phyloP scores from a whole-genome alignment of 768 basidiomycete species.

The Termitomyces eurrhizus region DNA sequence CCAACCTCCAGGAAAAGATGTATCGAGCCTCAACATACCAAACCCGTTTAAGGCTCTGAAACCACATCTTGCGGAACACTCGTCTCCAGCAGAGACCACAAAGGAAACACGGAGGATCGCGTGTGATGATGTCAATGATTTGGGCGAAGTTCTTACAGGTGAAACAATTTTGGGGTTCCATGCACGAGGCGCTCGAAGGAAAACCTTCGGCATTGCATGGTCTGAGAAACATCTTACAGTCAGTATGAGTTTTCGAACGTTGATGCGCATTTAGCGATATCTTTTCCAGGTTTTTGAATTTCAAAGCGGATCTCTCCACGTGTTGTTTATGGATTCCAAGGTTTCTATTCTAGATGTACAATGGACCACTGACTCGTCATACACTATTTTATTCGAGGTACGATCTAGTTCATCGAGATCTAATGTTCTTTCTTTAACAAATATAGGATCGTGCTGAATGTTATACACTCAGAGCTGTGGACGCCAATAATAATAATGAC shows the following conservation, averaged over 20 bases:
- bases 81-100: conserved; percentile 21
- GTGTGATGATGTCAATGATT: conserved; percentile 27
- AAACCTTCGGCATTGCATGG: conserved; percentile 44
- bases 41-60: conserved; percentile 61
- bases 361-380: conserved; percentile 38
- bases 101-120: conserved; percentile 23
- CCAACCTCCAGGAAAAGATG: conserved; percentile 24
- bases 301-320: conserved; percentile 21
- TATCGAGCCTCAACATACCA: conserved; percentile 34
- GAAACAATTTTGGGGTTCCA: conserved; percentile 24
- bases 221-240: conserved; percentile 38
- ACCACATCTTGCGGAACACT: conserved; percentile 45
- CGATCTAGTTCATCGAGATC: not conserved
- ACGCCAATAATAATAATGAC: conserved; percentile 33
- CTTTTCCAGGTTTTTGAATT: conserved; percentile 36
- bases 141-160: conserved; percentile 29
- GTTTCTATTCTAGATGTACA: conserved; percentile 24
- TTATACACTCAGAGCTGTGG: conserved; percentile 29
- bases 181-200: conserved; percentile 22
- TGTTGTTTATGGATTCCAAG: conserved; percentile 26
- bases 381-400: conserved; percentile 39
- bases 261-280: not conserved
- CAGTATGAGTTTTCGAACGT: conserved; percentile 12
- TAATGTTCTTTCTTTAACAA: not conserved
- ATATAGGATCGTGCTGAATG: conserved; percentile 37